These are phyloP conservation scores for Pisolithus orientalis DNA, from an alignment of 768 basidiomycete species.

Conservation along the genomic window DNA sequence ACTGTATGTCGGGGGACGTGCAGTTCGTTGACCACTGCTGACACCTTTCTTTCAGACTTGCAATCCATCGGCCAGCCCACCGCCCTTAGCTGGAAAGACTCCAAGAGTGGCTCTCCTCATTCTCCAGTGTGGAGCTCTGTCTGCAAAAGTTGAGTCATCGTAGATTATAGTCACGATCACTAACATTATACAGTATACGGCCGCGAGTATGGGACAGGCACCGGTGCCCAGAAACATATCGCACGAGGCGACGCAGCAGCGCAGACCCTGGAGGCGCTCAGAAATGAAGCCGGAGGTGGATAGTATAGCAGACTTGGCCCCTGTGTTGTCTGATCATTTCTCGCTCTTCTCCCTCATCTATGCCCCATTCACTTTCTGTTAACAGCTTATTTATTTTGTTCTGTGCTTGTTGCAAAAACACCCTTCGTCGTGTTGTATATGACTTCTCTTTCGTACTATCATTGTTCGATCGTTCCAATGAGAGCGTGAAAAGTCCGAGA, in stretches of 20 bases:
- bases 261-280: conserved; percentile 33
- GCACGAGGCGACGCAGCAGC: conserved; percentile 39
- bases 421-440: too few relatives aligned
- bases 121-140: conserved; percentile 47
- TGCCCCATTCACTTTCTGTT: background rate
- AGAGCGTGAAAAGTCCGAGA: too few relatives aligned
- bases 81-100: conserved; percentile 52
- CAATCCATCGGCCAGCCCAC: conserved; percentile 38
- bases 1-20: conserved; percentile 26
- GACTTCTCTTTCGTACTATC: background rate
- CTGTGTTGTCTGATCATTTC: background rate
- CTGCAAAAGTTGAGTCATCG: conserved; percentile 47
- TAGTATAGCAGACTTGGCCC: conserved; percentile 2
- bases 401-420: too few relatives aligned
- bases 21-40: background rate
- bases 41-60: conserved; percentile 37
- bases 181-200: conserved; percentile 40
- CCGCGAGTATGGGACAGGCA: conserved; percentile 40
- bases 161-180: conserved; percentile 7
- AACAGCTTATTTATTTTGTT: too few relatives aligned
- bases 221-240: conserved; percentile 44
- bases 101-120: conserved; percentile 36
- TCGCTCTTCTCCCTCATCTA: background rate
- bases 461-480: background rate
- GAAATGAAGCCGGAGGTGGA: conserved; percentile 11